These are phyloP conservation scores for Exophiala sp. DNA, from an alignment of 2,329 filamentous ascomycete species.

Conservation along the genomic window DNA sequence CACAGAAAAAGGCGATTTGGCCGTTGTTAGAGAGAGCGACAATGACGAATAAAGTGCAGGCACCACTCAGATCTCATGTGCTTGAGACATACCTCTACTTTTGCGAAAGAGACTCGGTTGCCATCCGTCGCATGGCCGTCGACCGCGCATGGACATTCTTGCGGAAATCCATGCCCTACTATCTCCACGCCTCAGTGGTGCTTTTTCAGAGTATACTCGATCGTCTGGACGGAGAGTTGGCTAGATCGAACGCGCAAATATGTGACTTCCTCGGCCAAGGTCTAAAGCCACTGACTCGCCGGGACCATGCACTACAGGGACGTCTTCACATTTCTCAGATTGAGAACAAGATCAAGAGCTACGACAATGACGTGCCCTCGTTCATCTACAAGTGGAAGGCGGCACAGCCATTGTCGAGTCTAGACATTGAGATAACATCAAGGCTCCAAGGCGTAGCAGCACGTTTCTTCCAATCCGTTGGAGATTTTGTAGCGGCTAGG, in stretches of 20 bases:
- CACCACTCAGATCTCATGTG: not conserved
- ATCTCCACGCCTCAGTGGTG: not conserved
- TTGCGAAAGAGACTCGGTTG: not conserved
- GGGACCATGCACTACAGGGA: not conserved
- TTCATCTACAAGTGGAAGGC: not conserved
- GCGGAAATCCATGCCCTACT: not conserved
- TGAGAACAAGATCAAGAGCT: not conserved
- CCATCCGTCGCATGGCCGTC: not conserved
- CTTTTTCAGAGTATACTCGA: not conserved
- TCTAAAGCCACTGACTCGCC: not conserved
- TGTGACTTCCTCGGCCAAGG: not conserved
- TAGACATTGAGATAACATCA: not conserved
- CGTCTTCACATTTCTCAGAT: not conserved
- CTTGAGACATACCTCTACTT: not conserved
- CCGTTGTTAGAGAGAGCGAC: not conserved
- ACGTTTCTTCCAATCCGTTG: not conserved
- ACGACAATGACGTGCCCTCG: not conserved
- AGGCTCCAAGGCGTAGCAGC: not conserved
- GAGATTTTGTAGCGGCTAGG: not conserved
- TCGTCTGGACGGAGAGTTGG: not conserved
- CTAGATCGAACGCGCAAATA: not conserved
- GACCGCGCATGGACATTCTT: not conserved
- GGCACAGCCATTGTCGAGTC: not conserved
- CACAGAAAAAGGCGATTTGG: not conserved
- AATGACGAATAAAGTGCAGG: not conserved